phyloP scores from a whole-genome alignment of 257 asterid genomes.

The Handroanthus guayacan region DNA sequence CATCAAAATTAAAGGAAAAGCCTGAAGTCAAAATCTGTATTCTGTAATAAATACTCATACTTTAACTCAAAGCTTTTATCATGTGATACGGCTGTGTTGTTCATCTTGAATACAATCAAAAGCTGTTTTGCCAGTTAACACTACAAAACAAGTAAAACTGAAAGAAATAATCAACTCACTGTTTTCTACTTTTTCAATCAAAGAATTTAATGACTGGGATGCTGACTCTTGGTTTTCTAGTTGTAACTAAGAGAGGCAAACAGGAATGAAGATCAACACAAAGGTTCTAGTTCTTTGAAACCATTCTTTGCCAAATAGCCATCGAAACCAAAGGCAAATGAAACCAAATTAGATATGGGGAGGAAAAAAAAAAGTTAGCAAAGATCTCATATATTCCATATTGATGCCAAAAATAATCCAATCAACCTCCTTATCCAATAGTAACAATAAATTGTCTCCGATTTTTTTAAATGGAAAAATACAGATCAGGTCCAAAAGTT shows the following conservation, averaged over 20 bases:
- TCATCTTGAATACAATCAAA: not conserved
- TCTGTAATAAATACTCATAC: too few species aligned
- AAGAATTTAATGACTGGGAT: slow-evolving; percentile 4
- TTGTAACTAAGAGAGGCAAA: slow-evolving; percentile 17
- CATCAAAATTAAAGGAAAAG: slow-evolving; percentile 5
- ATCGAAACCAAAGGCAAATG: slow-evolving; percentile 23
- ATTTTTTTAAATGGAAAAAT: not conserved
- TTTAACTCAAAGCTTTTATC: not conserved
- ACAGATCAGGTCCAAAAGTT: not conserved
- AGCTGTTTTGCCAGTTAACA: not conserved
- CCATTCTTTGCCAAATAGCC: not conserved
- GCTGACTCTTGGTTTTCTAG: not conserved
- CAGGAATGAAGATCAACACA: not conserved
- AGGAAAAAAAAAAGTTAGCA: not conserved
- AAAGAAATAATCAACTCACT: not conserved
- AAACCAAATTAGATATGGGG: not conserved
- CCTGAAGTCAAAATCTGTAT: not conserved
- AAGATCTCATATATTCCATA: not conserved
- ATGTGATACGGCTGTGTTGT: not conserved
- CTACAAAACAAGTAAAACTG: not conserved
- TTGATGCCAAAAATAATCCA: not conserved
- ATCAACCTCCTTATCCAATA: not conserved
- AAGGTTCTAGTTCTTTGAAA: not conserved
- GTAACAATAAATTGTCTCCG: not conserved
- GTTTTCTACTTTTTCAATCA: not conserved